Evolutionary conservation across 2,329 filamentous ascomycete species (phyloP).

Genomic region (Fusarium oxysporum): DNA sequence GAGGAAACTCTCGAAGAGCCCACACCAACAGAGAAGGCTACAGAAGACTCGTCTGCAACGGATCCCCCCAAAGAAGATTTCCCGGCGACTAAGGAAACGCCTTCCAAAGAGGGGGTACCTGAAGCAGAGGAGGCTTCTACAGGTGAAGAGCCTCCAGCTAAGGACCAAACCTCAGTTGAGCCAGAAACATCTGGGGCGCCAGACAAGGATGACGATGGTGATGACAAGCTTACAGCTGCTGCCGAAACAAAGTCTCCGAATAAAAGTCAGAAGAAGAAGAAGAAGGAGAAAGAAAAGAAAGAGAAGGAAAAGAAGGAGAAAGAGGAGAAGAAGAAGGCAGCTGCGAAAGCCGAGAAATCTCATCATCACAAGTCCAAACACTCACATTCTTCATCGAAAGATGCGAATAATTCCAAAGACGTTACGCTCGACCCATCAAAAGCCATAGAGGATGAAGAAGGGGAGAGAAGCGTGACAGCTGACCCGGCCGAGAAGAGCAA

Average conservation of each 20-base stretch:
- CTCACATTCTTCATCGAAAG: conserved; percentile 30
- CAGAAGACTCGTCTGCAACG: neutral
- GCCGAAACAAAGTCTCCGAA: conserved; percentile 25
- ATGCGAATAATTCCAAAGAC: conserved; percentile 5
- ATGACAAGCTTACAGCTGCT: conserved; percentile 19
- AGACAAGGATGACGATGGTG: conserved; percentile 20
- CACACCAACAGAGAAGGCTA: neutral
- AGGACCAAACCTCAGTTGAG: conserved; percentile 2
- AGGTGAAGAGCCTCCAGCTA: neutral
- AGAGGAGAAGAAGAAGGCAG: conserved; percentile 32
- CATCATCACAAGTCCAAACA: conserved; percentile 39
- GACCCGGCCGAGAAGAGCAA: conserved; percentile 14
- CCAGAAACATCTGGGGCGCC: neutral
- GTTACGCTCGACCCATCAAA: neutral
- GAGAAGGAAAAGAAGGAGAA: conserved; percentile 56
- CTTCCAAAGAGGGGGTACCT: neutral
- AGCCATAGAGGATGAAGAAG: conserved; percentile 3
- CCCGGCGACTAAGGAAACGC: neutral
- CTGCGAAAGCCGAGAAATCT: conserved; percentile 33
- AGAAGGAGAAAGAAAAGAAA: conserved; percentile 60
- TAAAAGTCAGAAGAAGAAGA: conserved; percentile 41
- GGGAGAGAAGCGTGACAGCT: neutral
- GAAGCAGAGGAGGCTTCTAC: conserved; percentile 4
- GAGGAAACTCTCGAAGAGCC: conserved; percentile 5
- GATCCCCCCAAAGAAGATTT: neutral